Conservation (phyloP, 164 flowering plant species). For the Vitis rotundifolia region DNA sequence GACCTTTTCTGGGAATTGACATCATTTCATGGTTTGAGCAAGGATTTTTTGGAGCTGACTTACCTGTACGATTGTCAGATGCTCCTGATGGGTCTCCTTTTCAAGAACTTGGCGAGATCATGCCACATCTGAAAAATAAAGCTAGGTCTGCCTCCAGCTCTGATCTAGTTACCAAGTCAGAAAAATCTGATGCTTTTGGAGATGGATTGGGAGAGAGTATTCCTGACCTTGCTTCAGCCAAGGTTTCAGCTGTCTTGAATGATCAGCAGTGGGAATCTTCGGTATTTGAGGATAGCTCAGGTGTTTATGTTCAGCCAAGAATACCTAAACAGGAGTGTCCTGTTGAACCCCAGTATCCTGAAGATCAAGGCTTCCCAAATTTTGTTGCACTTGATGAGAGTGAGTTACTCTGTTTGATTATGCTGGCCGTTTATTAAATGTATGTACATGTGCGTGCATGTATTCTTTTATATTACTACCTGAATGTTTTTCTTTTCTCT, state of each 20-base stretch:
- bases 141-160: slow-evolving; percentile 15
- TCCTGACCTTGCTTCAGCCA: slow-evolving; percentile 20
- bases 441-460: background rate
- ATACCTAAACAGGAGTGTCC: slow-evolving; percentile 33
- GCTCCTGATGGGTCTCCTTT: slow-evolving; percentile 77
- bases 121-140: slow-evolving; percentile 64
- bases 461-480: background rate
- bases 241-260: slow-evolving; percentile 19
- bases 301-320: slow-evolving; percentile 30
- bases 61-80: slow-evolving; percentile 75
- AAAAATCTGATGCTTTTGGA: slow-evolving; percentile 29
- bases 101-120: slow-evolving; percentile 62
- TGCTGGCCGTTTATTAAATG: too few species aligned
- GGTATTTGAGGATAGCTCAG: slow-evolving; percentile 30
- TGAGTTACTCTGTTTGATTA: slow-evolving; percentile 14
- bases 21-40: slow-evolving; percentile 89
- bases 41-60: slow-evolving; percentile 83
- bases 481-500: slow-evolving; percentile 15
- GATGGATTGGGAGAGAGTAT: slow-evolving; percentile 31
- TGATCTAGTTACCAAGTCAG: slow-evolving; percentile 23
- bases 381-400: slow-evolving; percentile 65
- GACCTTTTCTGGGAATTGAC: slow-evolving; percentile 88
- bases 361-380: slow-evolving; percentile 45
- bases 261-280: slow-evolving; percentile 28
- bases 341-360: slow-evolving; percentile 30